A percentile compares a stretch with the other conserved stretches of the same genome.
phyloP scores from a whole-genome alignment of 1,139 yeast genomes.

The Barnettozyma hawaiiensis region DNA sequence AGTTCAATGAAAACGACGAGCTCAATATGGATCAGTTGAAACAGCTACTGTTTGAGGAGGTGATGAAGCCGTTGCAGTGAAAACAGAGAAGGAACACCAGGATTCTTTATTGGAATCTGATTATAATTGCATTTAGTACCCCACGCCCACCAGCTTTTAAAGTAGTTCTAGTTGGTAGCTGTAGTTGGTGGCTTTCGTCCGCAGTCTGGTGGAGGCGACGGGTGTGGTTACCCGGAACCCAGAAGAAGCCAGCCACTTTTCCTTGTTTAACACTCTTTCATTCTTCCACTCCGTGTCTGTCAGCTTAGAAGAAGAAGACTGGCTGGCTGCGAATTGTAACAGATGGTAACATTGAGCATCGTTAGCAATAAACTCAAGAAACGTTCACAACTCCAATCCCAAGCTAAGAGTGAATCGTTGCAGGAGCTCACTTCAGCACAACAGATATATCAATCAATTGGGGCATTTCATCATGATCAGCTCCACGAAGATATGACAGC shows the following conservation, averaged over 20 bases:
- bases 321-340: too few species aligned
- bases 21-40: constrained; percentile 68
- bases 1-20: constrained; percentile 61
- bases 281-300: too few species aligned
- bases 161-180: too few species aligned
- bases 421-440: background rate
- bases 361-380: background rate
- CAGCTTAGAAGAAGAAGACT: background rate
- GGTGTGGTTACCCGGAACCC: background rate
- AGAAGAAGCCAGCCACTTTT: background rate
- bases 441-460: background rate
- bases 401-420: background rate
- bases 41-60: constrained; percentile 40
- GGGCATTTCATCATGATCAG: too few species aligned
- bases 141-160: too few species aligned
- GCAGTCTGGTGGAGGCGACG: too few species aligned
- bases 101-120: too few species aligned
- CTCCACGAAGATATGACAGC: too few species aligned
- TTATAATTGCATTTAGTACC: too few species aligned
- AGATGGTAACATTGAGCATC: background rate
- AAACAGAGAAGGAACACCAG: background rate
- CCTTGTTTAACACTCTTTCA: too few species aligned
- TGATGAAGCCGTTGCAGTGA: constrained; percentile 23
- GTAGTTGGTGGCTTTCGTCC: too few species aligned
- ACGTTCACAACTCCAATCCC: too few species aligned